phyloP scores from a whole-genome alignment of 441 rosid species.

The Adansonia gregorii region DNA sequence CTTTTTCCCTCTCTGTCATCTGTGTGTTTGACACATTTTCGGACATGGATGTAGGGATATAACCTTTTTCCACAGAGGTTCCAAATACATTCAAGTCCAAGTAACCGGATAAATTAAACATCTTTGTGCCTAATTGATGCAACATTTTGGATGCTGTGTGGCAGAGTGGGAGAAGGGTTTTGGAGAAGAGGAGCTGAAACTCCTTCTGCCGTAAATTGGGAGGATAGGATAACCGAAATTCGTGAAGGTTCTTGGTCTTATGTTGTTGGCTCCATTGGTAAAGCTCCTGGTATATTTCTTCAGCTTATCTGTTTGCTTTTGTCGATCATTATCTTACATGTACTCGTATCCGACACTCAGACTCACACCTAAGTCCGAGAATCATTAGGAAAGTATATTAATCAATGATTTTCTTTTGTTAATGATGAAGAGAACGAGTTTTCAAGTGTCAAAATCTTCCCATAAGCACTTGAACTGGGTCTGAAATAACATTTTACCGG shows the following conservation, averaged over 20 bases:
- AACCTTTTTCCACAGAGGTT: too few relatives aligned
- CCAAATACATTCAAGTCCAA: too few relatives aligned
- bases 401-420: too few relatives aligned
- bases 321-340: too few relatives aligned
- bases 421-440: not conserved
- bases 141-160: conserved; percentile 17
- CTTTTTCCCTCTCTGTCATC: too few relatives aligned
- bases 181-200: conserved; percentile 87
- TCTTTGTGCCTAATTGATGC: not conserved
- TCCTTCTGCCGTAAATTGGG: conserved; percentile 69
- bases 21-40: too few relatives aligned
- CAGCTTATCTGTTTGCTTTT: not conserved
- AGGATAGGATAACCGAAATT: conserved; percentile 72
- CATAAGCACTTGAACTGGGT: too few relatives aligned
- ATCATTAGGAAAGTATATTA: too few relatives aligned
- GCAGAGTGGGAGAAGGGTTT: conserved; percentile 76
- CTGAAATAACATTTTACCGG: too few relatives aligned
- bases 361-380: too few relatives aligned
- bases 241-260: conserved; percentile 92
- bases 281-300: conserved; percentile 77
- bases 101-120: not conserved
- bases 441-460: not conserved
- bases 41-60: too few relatives aligned
- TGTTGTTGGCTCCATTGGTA: conserved; percentile 80
- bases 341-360: not conserved